Conservation (phyloP, 768 basidiomycete species). For the Kwoniella dejecticola region DNA sequence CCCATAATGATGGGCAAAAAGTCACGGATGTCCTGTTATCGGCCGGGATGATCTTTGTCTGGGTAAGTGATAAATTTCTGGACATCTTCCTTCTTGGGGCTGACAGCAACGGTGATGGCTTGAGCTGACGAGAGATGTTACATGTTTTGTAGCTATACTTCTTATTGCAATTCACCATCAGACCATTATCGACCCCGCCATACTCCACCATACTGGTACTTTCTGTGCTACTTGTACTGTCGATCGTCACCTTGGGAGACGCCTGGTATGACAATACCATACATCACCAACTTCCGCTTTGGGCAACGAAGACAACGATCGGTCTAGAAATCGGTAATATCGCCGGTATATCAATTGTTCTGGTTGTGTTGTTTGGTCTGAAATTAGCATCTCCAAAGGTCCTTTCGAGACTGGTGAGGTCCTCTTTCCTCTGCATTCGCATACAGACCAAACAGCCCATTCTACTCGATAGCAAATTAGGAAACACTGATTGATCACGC, state of each 20-base stretch:
- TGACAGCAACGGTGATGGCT: not conserved
- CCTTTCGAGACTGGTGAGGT: constrained; percentile 38
- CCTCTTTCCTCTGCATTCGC: not conserved
- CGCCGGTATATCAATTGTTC: constrained; percentile 18
- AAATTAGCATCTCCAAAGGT: constrained; percentile 36
- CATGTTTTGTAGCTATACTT: constrained; percentile 33
- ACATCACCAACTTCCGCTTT: constrained; percentile 24
- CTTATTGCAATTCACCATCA: constrained; percentile 22
- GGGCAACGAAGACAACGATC: constrained; percentile 31
- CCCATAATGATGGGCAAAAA: constrained; percentile 4
- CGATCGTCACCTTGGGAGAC: constrained; percentile 31
- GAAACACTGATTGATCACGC: too few species aligned
- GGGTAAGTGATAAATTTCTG: too few species aligned
- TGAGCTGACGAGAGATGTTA: constrained; percentile 17
- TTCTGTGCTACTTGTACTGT: constrained; percentile 26
- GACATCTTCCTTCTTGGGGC: too few species aligned
- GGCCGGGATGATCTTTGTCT: constrained; percentile 41
- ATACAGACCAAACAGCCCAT: too few species aligned
- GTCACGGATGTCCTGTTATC: constrained; percentile 32
- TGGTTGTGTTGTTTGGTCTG: constrained; percentile 32
- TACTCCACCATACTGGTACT: constrained; percentile 36
- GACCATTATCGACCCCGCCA: constrained; percentile 42
- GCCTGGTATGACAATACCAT: constrained; percentile 29
- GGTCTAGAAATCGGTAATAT: constrained; percentile 30
- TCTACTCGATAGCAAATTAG: too few species aligned